Conservation (phyloP, 2,329 filamentous ascomycete genomes). For the Tolypocladium ophioglossoides region DNA sequence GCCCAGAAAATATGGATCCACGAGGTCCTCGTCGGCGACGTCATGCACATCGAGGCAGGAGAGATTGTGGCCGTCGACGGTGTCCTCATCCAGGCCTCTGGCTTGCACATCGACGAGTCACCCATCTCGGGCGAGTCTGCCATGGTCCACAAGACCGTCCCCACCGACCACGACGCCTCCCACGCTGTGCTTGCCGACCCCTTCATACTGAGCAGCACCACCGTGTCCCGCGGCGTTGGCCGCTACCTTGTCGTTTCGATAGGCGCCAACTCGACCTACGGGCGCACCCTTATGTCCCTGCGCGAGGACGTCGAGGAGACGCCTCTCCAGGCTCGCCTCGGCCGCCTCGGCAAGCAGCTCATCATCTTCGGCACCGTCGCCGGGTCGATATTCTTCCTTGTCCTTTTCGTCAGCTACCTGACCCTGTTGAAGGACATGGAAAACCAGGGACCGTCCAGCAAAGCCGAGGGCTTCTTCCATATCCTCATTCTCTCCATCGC, state of each 20-base stretch:
- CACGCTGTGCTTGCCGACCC: conserved; percentile 50
- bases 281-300: conserved; percentile 69
- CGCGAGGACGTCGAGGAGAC: conserved; percentile 69
- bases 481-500: conserved; percentile 49
- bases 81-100: conserved; percentile 46
- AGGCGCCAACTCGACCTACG: conserved; percentile 63
- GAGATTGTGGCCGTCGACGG: conserved; percentile 63
- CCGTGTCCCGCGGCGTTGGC: conserved; percentile 66
- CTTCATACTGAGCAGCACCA: conserved; percentile 72
- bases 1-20: conserved; percentile 59
- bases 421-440: conserved; percentile 15
- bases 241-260: conserved; percentile 66
- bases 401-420: conserved; percentile 30
- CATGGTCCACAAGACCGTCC: conserved; percentile 51
- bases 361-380: conserved; percentile 29
- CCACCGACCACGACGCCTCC: conserved; percentile 48
- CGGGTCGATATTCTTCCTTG: conserved; percentile 30
- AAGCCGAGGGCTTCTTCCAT: conserved; percentile 46
- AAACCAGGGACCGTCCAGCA: conserved; percentile 32
- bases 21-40: conserved; percentile 63
- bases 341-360: conserved; percentile 68
- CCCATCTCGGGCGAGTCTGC: conserved; percentile 70
- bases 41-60: conserved; percentile 63
- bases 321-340: conserved; percentile 67
- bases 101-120: conserved; percentile 58